These are phyloP conservation scores for Beauveria asiatica DNA, from an alignment of 2,329 filamentous ascomycete genomes.

Conservation along the genomic window DNA sequence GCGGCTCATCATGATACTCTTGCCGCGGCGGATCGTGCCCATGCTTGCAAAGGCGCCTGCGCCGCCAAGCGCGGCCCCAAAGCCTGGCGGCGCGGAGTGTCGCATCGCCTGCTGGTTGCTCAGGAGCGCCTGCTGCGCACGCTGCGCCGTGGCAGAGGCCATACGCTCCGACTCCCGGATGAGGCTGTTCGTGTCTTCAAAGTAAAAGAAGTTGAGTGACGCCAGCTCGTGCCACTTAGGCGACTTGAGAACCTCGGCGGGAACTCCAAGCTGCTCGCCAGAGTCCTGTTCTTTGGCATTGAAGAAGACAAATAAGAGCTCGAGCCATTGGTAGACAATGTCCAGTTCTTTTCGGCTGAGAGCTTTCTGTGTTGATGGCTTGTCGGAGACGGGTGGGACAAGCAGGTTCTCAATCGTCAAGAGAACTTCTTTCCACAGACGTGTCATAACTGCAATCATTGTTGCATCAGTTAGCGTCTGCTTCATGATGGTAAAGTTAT, in stretches of 20 bases:
- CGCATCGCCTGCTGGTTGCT: conserved; percentile 45
- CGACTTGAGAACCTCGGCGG: conserved; percentile 84
- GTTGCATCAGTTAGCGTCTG: conserved; percentile 86
- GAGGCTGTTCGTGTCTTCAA: conserved; percentile 81
- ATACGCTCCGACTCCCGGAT: conserved; percentile 95
- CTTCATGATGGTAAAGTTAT: conserved; percentile 99
- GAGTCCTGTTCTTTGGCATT: conserved; percentile 78
- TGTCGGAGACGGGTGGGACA: conserved; percentile 90
- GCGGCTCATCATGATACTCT: conserved; percentile 86
- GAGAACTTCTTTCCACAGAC: conserved; percentile 95
- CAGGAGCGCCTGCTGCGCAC: conserved; percentile 59
- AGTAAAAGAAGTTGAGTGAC: conserved; percentile 97
- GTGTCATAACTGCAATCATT: conserved; percentile 98
- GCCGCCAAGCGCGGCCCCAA: conserved; percentile 27
- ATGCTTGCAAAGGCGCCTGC: conserved; percentile 52
- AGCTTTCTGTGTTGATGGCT: conserved; percentile 76
- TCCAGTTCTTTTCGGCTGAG: conserved; percentile 84
- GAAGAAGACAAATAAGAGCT: conserved; percentile 89
- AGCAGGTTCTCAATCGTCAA: conserved; percentile 83
- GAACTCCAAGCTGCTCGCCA: conserved; percentile 77
- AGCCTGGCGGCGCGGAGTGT: conserved; percentile 55
- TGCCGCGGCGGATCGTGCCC: conserved; percentile 56
- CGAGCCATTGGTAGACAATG: conserved; percentile 89
- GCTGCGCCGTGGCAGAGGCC: conserved; percentile 75
- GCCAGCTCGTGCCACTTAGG: conserved; percentile 98